phyloP scores from a whole-genome alignment of 305 asterid genomes.

The Petunia hybrid region DNA sequence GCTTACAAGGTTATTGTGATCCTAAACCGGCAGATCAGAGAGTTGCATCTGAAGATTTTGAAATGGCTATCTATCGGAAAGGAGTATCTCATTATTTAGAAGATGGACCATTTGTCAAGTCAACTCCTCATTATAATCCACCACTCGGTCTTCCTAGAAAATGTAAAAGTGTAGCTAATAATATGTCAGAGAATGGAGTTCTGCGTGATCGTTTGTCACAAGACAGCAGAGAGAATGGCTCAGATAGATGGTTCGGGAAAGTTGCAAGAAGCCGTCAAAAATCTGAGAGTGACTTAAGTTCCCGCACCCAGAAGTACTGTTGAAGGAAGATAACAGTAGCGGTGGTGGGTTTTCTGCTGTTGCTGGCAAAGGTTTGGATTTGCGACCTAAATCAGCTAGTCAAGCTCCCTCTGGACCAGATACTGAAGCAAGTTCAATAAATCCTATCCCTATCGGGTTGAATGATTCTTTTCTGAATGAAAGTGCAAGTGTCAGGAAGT shows the following conservation, averaged over 20 bases:
- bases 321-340: constrained; percentile 64
- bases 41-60: constrained; percentile 56
- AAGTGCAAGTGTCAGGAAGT: constrained; percentile 62
- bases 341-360: constrained; percentile 58
- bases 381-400: constrained; percentile 62
- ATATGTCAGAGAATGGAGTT: constrained; percentile 51
- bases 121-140: constrained; percentile 46
- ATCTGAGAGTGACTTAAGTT: constrained; percentile 61
- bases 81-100: constrained; percentile 59
- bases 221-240: constrained; percentile 50
- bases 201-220: constrained; percentile 48
- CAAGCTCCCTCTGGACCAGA: constrained; percentile 48
- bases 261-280: constrained; percentile 64
- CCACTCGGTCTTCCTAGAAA: constrained; percentile 64
- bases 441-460: constrained; percentile 48
- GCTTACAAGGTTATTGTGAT: constrained; percentile 66
- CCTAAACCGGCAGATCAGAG: constrained; percentile 50
- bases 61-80: constrained; percentile 62
- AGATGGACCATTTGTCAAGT: constrained; percentile 50
- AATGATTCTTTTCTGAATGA: constrained; percentile 63
- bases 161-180: constrained; percentile 71
- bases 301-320: constrained; percentile 63
- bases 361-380: constrained; percentile 73
- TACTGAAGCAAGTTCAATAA: constrained; percentile 55
- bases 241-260: constrained; percentile 56